Conservation (phyloP, 148 eudicot species). For the Chenopodium berlandieri region DNA sequence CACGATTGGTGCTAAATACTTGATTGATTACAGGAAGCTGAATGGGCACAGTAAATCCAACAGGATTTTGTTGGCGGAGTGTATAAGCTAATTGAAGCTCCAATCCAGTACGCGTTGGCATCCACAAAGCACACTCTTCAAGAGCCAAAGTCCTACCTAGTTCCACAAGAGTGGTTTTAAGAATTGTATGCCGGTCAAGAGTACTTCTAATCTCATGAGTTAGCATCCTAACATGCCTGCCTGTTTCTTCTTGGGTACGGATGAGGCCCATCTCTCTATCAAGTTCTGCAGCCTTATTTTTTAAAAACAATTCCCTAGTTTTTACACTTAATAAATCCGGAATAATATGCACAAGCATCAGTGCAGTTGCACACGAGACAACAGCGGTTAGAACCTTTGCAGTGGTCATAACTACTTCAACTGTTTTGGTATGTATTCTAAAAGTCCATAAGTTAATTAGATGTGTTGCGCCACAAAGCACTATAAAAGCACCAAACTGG, state of each 20-base stretch:
- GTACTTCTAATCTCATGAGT: constrained; percentile 98
- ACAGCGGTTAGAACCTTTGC: constrained; percentile 79
- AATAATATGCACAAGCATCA: constrained; percentile 91
- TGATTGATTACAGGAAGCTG: constrained; percentile 82
- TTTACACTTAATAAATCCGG: constrained; percentile 90
- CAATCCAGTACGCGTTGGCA: constrained; percentile 85
- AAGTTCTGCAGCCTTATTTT: constrained; percentile 92
- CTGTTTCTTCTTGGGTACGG: constrained; percentile 96
- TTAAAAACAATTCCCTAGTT: constrained; percentile 86
- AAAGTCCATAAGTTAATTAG: constrained; percentile 87
- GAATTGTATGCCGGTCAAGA: constrained; percentile 87
- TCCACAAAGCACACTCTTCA: constrained; percentile 98
- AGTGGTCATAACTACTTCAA: constrained; percentile 77
- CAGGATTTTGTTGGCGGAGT: constrained; percentile 85
- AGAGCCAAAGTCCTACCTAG: constrained; percentile 85
- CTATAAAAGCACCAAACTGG: constrained; percentile 96
- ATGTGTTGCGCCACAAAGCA: constrained; percentile 95
- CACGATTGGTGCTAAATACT: constrained; percentile 69
- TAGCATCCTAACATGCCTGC: constrained; percentile 90
- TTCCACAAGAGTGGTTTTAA: constrained; percentile 90
- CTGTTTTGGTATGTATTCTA: constrained; percentile 62
- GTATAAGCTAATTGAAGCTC: constrained; percentile 91
- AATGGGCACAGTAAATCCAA: constrained; percentile 82
- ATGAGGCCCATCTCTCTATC: constrained; percentile 95
- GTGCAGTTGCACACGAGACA: constrained; percentile 91